Evolutionary conservation across 345 rosid species (phyloP), one percentile per base, ranked within the genome.

Genomic region (Combretum micranthum): DNA sequence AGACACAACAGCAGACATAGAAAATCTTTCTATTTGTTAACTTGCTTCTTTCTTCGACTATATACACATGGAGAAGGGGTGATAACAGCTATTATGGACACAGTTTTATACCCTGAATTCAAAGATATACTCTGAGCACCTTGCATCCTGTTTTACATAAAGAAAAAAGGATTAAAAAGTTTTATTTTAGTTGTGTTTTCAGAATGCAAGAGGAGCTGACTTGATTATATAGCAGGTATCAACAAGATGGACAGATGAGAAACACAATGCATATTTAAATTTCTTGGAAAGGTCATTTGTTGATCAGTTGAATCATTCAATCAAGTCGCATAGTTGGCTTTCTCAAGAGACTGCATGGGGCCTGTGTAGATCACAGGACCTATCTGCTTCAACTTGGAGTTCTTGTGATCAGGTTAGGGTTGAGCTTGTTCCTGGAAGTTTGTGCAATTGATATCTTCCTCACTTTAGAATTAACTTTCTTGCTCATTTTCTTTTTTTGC

Each of bases 191-290:
- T 37, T n/a, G 23, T 32, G 22, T 50, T 20, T 26, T 48, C 64
- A 50, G 37, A 57, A 44, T 66, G 54, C 21, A 44, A 13, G 23
- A 42, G 50, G 22, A 20, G 20, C 51, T 19, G 20, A 14, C 5
- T 15, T 20, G 14, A 15, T 50, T 55, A 13, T 61, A 53, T 59
- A 16, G 70, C 82, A 84, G 86, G 83, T 65, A 43, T 57, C 71
- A 37, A 57, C 15, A 56, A 77, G 15, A 51, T 89, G 95, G 97
- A 89, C 94, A 22, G 69, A 86, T 71, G 89, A 86, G 80, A 86
- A 70, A 63, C 97, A 89, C 75, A 68, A 57, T 42, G 53, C 62
- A 7, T 89, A 83, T 67, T 78, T 89, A 50, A 65, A 70, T 66
- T 66, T 64, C 17, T 62, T 89, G 53, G 97, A 89, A 74, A 77